phyloP scores from a whole-genome alignment of 768 basidiomycete species.

The Suillus sp. region DNA sequence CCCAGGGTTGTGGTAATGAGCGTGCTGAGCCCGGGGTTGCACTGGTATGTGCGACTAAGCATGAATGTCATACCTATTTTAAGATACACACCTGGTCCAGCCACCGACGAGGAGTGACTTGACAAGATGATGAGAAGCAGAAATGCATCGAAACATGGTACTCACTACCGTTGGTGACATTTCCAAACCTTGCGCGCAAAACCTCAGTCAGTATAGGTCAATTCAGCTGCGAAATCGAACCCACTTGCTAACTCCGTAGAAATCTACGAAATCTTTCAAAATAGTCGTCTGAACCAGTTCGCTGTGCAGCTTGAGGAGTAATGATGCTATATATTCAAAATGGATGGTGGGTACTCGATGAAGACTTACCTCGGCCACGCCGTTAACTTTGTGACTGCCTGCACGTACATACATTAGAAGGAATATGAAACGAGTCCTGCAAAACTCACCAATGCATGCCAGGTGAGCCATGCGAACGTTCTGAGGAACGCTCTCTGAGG shows the following conservation, averaged over 20 bases:
- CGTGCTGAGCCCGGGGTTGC: slow-evolving; percentile 84
- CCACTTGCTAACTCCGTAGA: slow-evolving; percentile 82
- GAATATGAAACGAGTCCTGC: slow-evolving; percentile 4
- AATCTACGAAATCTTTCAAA: slow-evolving; percentile 91
- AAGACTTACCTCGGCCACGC: slow-evolving; percentile 79
- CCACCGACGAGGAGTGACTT: slow-evolving; percentile 93
- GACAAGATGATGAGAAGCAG: background rate
- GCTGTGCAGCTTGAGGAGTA: slow-evolving; percentile 67
- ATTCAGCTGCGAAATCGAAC: slow-evolving; percentile 9
- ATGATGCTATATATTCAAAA: background rate
- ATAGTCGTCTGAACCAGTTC: slow-evolving; percentile 85
- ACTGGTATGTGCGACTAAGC: slow-evolving; percentile 39
- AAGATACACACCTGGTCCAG: slow-evolving; percentile 61
- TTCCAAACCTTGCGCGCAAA: slow-evolving; percentile 56
- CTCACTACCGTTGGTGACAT: slow-evolving; percentile 92
- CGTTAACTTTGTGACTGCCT: slow-evolving; percentile 88
- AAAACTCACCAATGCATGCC: slow-evolving; percentile 69
- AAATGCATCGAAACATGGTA: slow-evolving; percentile 16
- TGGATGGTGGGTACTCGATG: background rate
- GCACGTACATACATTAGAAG: slow-evolving; percentile 7
- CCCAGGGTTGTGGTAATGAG: slow-evolving; percentile 86
- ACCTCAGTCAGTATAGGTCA: slow-evolving; percentile 18
- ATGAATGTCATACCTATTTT: background rate
- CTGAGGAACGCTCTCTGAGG: slow-evolving; percentile 78
- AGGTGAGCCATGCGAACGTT: slow-evolving; percentile 90